These are phyloP conservation scores for Amanita brunnescens DNA, from an alignment of 768 basidiomycete genomes.

Conservation along the genomic window DNA sequence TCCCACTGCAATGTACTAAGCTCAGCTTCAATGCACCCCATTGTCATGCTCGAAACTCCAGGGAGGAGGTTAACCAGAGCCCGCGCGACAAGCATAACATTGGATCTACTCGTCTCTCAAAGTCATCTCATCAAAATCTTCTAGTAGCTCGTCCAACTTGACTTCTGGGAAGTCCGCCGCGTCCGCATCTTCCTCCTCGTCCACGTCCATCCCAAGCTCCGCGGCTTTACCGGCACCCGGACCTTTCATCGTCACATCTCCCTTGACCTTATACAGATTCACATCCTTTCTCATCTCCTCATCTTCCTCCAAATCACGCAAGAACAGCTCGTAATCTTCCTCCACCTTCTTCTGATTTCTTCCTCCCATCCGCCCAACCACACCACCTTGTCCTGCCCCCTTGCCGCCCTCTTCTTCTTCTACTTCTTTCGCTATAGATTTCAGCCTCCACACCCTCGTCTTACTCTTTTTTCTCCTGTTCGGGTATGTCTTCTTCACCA, in stretches of 20 bases:
- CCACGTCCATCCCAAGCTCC: slow-evolving; percentile 65
- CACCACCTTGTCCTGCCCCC: slow-evolving; percentile 33
- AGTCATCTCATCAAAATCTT: slow-evolving; percentile 89
- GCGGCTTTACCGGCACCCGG: slow-evolving; percentile 35
- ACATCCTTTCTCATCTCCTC: slow-evolving; percentile 81
- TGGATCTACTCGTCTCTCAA: slow-evolving; percentile 38
- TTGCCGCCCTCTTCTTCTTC: slow-evolving; percentile 77
- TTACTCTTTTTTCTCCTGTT: slow-evolving; percentile 87
- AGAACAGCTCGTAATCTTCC: slow-evolving; percentile 93
- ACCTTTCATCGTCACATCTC: slow-evolving; percentile 42
- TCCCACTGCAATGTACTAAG: too few species aligned
- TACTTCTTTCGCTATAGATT: slow-evolving; percentile 88
- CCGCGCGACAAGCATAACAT: too few species aligned
- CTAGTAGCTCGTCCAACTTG: slow-evolving; percentile 75
- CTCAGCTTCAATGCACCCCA: too few species aligned
- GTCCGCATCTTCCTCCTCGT: slow-evolving; percentile 47
- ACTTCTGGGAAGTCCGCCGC: slow-evolving; percentile 89
- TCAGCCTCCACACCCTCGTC: slow-evolving; percentile 77
- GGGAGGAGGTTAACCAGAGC: too few species aligned
- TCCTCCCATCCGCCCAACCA: slow-evolving; percentile 87
- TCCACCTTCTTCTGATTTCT: slow-evolving; percentile 90
- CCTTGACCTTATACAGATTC: slow-evolving; percentile 72
- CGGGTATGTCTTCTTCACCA: slow-evolving; percentile 94
- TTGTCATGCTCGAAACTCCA: too few species aligned
- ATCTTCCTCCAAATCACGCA: slow-evolving; percentile 92